Evolutionary conservation across 2,329 filamentous ascomycete genomes (phyloP).

Genomic region (Ascochyta clinopodiicola): DNA sequence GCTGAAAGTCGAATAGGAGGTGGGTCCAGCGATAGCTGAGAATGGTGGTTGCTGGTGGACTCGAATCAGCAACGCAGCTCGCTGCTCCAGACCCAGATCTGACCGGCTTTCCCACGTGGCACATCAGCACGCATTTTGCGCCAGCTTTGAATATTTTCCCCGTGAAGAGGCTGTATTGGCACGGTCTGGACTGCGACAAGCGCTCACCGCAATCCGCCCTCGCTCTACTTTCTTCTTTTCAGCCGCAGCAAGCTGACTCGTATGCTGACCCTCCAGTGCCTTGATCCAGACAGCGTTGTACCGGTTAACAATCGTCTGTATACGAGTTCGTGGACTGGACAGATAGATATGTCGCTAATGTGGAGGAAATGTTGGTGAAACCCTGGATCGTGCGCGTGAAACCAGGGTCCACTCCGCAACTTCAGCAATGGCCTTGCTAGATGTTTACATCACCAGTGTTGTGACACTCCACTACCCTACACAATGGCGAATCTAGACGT

Average conservation of each 20-base stretch:
- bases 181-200: not conserved
- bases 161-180: not conserved
- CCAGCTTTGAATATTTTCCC: not conserved
- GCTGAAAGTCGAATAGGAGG: not conserved
- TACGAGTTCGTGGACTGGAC: not conserved
- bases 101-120: not conserved
- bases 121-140: not conserved
- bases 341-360: not conserved
- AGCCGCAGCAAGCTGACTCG: not conserved
- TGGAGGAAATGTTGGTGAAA: not conserved
- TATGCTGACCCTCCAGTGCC: not conserved
- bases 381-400: not conserved
- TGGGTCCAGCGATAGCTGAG: not conserved
- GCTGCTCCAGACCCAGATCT: not conserved
- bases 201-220: not conserved
- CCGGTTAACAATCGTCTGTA: not conserved
- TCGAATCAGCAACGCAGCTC: not conserved
- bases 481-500: constrained; percentile 66
- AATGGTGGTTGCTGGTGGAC: not conserved
- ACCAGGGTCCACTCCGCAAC: constrained; percentile 8
- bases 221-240: constrained; percentile 7
- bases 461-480: constrained; percentile 15
- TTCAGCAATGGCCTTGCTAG: constrained; percentile 1
- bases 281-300: not conserved
- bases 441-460: not conserved